Evolutionary conservation across 129 eudicot genomes (phyloP), one percentile per base, ranked within the genome.

Genomic region (Flaveria bidentis): DNA sequence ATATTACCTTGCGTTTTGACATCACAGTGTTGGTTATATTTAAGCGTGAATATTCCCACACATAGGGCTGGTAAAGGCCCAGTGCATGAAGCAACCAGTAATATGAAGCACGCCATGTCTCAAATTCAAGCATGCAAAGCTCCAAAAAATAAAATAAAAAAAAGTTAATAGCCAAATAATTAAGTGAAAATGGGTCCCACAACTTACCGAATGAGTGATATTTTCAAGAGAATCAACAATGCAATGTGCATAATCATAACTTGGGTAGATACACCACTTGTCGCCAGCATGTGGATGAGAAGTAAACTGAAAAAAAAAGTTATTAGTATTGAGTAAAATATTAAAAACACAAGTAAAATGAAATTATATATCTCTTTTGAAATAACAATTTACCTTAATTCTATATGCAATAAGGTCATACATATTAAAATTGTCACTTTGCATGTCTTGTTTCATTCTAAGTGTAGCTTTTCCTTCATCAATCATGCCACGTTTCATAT

Each of bases 241-340:
- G 84, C 99, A 94, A 71, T 94, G 99, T 14, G 97, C 88, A 73
- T 82, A 94, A 78, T 94, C 99, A 86, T 91, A 94, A 84, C 94
- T 94, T 60, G 99, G 97, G 76, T 94, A 94, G 76, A 91, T 91
- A 78, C 97, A 89, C 98, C 97, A 94, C 77, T 91, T 91, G 81
- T 94, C 89, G 72, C 99, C 99, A 3, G 99, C 96, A 69, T 91
- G 97, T 11, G 98, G 97, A 80, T 94, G 98, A 76, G 96, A 87
- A 15, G 98, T 91, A 64, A 91, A 91, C 98, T 93, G 93, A 41
- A 52, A 50, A 63, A 18, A 57, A 18, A 51, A 69, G 63, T 9
- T 20, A 56, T 3, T n/a, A 47, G 52, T 47, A 47, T 47, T 3
- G 0, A 47, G 0, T 47, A 13, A 11, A 10, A 10, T 9, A 13